phyloP scores from a whole-genome alignment of 2,329 filamentous ascomycete species.

The Epichloe amarillans region DNA sequence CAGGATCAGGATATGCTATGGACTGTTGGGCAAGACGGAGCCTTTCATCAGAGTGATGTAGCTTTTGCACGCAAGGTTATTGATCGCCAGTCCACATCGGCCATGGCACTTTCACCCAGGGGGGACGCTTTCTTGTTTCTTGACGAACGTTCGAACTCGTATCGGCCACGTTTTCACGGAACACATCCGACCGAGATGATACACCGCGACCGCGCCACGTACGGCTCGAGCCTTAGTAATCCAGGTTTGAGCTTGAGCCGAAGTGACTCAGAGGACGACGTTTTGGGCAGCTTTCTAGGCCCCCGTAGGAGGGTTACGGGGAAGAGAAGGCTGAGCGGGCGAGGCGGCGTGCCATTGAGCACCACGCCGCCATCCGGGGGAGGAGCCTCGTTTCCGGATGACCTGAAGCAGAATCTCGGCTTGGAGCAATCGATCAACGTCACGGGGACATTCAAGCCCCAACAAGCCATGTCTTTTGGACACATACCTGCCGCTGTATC shows the following conservation, averaged over 20 bases:
- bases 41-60: slow-evolving; percentile 52
- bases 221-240: slow-evolving; percentile 34
- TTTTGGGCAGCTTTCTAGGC: slow-evolving; percentile 45
- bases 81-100: slow-evolving; percentile 48
- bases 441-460: slow-evolving; percentile 43
- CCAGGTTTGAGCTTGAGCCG: slow-evolving; percentile 42
- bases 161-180: slow-evolving; percentile 27
- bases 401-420: slow-evolving; percentile 30
- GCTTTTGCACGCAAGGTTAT: slow-evolving; percentile 50
- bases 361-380: slow-evolving; percentile 39
- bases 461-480: slow-evolving; percentile 51
- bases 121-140: slow-evolving; percentile 47
- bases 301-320: slow-evolving; percentile 27
- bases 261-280: slow-evolving; percentile 54
- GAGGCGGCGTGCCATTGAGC: slow-evolving; percentile 32
- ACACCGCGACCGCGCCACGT: slow-evolving; percentile 28
- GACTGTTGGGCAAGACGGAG: slow-evolving; percentile 49
- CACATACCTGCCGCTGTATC: slow-evolving; percentile 38
- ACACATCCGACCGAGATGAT: slow-evolving; percentile 20
- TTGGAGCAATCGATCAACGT: slow-evolving; percentile 46
- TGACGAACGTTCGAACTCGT: slow-evolving; percentile 38
- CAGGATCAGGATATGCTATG: slow-evolving; percentile 52
- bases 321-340: slow-evolving; percentile 29
- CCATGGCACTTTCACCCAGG: slow-evolving; percentile 44
- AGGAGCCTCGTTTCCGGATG: slow-evolving; percentile 16